Percentiles rank a stretch among this genome's conserved stretches.
Conservation (phyloP, 805 yeast genomes). For the Candida ipomoeae region DNA sequence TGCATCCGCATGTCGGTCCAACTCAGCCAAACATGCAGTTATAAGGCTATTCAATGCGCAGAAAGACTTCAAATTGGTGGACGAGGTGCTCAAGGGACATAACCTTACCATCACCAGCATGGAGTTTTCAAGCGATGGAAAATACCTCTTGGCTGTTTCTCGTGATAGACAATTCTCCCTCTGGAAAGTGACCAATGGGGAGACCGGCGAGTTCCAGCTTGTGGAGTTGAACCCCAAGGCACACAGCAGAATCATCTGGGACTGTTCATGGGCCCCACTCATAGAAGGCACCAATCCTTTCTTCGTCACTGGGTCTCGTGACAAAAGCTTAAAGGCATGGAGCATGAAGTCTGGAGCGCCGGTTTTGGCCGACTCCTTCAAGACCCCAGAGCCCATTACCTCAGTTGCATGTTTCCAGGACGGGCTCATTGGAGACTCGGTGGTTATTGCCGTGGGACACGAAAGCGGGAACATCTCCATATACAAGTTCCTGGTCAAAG, state of each 20-base stretch:
- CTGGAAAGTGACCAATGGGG: constrained; percentile 47
- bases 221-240: constrained; percentile 60
- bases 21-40: constrained; percentile 78
- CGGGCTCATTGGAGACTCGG: constrained; percentile 20
- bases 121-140: constrained; percentile 66
- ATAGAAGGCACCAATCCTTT: constrained; percentile 16
- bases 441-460: constrained; percentile 58
- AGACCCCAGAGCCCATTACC: constrained; percentile 58
- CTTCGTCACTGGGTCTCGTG: constrained; percentile 88
- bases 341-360: constrained; percentile 23
- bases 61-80: constrained; percentile 50
- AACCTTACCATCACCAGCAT: constrained; percentile 80
- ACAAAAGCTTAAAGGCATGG: constrained; percentile 77
- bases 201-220: constrained; percentile 31
- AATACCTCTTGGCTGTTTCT: constrained; percentile 68
- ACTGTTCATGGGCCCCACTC: constrained; percentile 79
- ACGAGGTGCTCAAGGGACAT: constrained; percentile 57
- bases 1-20: constrained; percentile 91
- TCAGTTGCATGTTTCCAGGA: constrained; percentile 51
- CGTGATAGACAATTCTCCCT: constrained; percentile 84
- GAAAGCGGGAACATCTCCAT: constrained; percentile 62
- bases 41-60: constrained; percentile 66
- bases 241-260: constrained; percentile 93
- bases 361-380: constrained; percentile 27
- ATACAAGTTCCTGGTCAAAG: constrained; percentile 22